Conservation (phyloP, 2,329 filamentous ascomycete species). For the Dryadomyces quercus-mongolicae region DNA sequence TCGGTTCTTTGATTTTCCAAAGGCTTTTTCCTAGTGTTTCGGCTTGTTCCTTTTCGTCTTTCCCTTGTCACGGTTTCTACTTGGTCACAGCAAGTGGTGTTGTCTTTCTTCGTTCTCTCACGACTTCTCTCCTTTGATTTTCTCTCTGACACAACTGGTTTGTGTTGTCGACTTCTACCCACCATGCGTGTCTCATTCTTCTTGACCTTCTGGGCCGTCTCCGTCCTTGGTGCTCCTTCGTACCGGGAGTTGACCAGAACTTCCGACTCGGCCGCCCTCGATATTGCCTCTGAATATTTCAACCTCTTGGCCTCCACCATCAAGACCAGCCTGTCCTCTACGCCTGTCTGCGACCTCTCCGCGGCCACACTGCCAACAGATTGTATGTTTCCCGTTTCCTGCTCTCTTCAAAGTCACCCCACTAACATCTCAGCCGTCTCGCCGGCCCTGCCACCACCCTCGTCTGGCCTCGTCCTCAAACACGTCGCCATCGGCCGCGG, state of each 20-base stretch:
- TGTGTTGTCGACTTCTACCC: background rate
- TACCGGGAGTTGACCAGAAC: constrained; percentile 32
- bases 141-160: background rate
- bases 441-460: constrained; percentile 32
- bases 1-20: background rate
- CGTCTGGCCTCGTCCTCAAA: constrained; percentile 49
- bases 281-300: constrained; percentile 48
- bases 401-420: background rate
- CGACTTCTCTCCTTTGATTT: constrained; percentile 1
- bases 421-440: constrained; percentile 5
- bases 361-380: constrained; percentile 36
- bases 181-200: constrained; percentile 37
- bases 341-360: constrained; percentile 42
- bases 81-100: too few species aligned
- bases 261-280: constrained; percentile 26
- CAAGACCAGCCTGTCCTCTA: constrained; percentile 28
- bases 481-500: constrained; percentile 82
- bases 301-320: constrained; percentile 45
- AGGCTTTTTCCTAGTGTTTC: background rate
- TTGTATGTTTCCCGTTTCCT: constrained; percentile 14
- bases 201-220: constrained; percentile 32
- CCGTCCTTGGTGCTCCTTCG: constrained; percentile 31
- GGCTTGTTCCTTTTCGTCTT: background rate
- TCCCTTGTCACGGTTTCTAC: background rate
- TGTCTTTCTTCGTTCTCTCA: constrained; percentile 1